Base-by-base conservation (phyloP, 148 eudicot species). In the Hydrangea macrophylla region DNA sequence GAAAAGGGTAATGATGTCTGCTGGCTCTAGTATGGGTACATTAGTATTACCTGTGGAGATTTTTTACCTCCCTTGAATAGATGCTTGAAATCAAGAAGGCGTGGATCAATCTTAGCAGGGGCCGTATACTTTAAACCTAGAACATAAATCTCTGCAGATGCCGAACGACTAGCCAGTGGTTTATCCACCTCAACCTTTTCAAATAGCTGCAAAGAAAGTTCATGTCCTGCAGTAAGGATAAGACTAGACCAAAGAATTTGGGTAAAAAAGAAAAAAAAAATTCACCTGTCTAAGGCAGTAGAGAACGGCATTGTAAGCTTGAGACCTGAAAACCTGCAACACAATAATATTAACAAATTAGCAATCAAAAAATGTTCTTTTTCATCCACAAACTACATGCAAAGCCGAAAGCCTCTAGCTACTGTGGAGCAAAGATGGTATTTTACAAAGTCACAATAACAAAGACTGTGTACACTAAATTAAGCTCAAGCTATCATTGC, bases 91-190 rank as follows among this genome's bases (percentile, higher is more conserved):
- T 93, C 98, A 59, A 93, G 88, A 68, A 93, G 92, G 24, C 93
- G 96, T 7, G 98, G 96, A 67, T 93, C 98, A 62, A 93, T 86
- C 81, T 90, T 93, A 24, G 95, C 95, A 70, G 98, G 98, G 55
- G 96, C 96, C 83, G 88, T 93, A 67, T 88, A 93, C 81, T 75
- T 88, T 6, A 81, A 78, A 72, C 89, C 92, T 9, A 93, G 18
- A 55, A 90, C 66, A 72, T 84, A 93, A 62, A 90, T 93, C 77
- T 93, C 98, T n/a, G 98, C 98, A 61, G 98, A 93, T 50, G 96
- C 60, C 9, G 88, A 83, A 54, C 98, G 85, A 90, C 98, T 93
- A 57, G 98, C 98, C 31, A 74, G 72, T 54, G 98, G 98, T 70
- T 93, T 93, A 57, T 86, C 90, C 64, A 86, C 95, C 79, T 93